Evolutionary conservation across 208 protist genomes (phyloP), one percentile per base, ranked within the genome.

Genomic region (Leishmania aethiopica): DNA sequence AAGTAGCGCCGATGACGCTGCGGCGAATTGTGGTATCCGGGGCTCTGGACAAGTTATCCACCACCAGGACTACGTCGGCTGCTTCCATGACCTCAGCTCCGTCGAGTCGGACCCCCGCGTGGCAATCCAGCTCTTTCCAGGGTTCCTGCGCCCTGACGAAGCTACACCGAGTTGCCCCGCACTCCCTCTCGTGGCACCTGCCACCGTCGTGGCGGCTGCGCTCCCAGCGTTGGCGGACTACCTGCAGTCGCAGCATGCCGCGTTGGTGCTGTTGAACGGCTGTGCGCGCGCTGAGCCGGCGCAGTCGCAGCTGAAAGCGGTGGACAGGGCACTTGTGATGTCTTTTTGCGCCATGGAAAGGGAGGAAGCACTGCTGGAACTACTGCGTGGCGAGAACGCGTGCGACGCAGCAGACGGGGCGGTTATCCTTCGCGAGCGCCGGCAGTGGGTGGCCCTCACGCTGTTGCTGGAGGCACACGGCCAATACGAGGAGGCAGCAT

Each of bases 391-490:
- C 25, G 75, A 84, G 22, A 90, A 90, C 79, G 82, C 67, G 13
- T 94, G 90, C 70, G 79, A 81, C 3, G 76, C 84, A 19, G 70
- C 80, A 13, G 86, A 91, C 22, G 75, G 78, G 5, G 87, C 81
- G 37, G 49, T 53, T 3, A 86, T 94, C 59, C 79, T 96, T 49
- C 66, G 49, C 7, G 76, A 86, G 5, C 87, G 82, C 70, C 75
- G 69, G 49, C 86, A 92, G 49, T 97, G 94, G 94, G 87, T 91
- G 59, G 80, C 88, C 13, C 79, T 93, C 15, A 81, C 84, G 1
- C 45, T 85, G 19, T 76, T 94, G 15, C 90, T 87, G 82, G 80
- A 89, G 57, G 60, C 53, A 0, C 55, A 80, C 40, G 78, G 75
- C 5, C 62, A 70, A 35, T 87, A 86, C 40, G 82, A 85, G 11